Evolutionary conservation across 257 asterid genomes (phyloP).

Genomic region (Verbena officinalis): DNA sequence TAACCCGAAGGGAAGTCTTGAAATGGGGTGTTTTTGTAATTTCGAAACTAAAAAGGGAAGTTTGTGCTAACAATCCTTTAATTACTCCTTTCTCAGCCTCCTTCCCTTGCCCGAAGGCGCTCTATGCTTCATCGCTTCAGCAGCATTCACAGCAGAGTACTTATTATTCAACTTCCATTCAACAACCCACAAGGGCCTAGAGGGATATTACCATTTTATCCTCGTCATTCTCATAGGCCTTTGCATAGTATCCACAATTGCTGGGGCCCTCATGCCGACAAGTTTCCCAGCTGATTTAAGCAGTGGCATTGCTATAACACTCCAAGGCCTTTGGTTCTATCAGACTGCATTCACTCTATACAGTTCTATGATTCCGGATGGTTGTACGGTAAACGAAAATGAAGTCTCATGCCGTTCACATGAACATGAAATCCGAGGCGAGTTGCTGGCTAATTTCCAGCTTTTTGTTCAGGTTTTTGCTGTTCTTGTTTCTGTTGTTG

Average conservation of each 20-base stretch:
- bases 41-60: too few species aligned
- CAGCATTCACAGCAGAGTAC: constrained; percentile 90
- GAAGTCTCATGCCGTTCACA: constrained; percentile 55
- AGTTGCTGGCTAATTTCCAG: constrained; percentile 78
- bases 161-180: constrained; percentile 90
- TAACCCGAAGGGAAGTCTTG: too few species aligned
- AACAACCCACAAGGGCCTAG: constrained; percentile 91
- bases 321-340: constrained; percentile 99
- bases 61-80: constrained; percentile 9
- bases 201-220: constrained; percentile 89
- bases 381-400: constrained; percentile 62
- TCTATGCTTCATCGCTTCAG: constrained; percentile 64
- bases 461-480: constrained; percentile 59
- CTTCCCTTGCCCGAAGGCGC: constrained; percentile 85
- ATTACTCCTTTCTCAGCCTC: constrained; percentile 48
- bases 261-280: constrained; percentile 84
- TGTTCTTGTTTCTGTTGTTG: constrained; percentile 56
- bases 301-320: constrained; percentile 72
- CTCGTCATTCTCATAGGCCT: constrained; percentile 87
- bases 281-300: constrained; percentile 76
- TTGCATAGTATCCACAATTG: constrained; percentile 63
- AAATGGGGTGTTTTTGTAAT: too few species aligned
- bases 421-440: constrained; percentile 64
- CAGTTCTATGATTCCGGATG: constrained; percentile 93
- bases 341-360: constrained; percentile 96